Conservation (phyloP, 257 asterid genomes). For the Jasminum sambac region DNA sequence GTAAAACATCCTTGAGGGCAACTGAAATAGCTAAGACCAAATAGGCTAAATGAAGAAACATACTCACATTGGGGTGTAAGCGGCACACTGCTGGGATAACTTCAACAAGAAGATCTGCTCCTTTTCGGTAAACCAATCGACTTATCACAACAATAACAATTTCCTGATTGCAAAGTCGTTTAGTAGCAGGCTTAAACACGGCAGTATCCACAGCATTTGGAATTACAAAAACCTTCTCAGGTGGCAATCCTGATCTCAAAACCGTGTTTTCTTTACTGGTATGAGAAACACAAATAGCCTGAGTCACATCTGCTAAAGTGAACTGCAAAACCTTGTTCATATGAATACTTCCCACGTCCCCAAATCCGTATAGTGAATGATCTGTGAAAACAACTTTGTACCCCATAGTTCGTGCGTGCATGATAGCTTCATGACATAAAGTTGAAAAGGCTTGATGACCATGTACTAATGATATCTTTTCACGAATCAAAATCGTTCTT, state of each 20-base stretch:
- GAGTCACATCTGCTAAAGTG: constrained; percentile 90
- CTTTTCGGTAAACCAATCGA: constrained; percentile 91
- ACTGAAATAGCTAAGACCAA: not conserved
- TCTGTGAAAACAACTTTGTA: constrained; percentile 93
- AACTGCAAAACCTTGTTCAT: constrained; percentile 97
- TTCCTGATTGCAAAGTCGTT: constrained; percentile 57
- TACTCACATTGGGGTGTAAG: constrained; percentile 76
- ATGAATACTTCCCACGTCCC: constrained; percentile 94
- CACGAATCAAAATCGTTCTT: constrained; percentile 81
- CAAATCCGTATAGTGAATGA: constrained; percentile 97
- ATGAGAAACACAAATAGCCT: constrained; percentile 97
- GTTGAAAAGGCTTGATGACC: constrained; percentile 99
- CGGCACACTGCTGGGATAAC: constrained; percentile 89
- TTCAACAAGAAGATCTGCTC: constrained; percentile 94
- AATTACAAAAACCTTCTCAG: constrained; percentile 87
- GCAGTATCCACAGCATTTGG: constrained; percentile 98
- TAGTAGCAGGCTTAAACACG: constrained; percentile 88
- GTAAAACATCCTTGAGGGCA: not conserved
- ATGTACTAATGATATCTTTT: constrained; percentile 81
- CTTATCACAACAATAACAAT: constrained; percentile 87
- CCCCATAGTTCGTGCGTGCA: constrained; percentile 99
- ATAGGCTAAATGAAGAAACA: not conserved
- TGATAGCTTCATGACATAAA: constrained; percentile 87
- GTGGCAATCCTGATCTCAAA: constrained; percentile 90
- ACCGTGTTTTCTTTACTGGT: constrained; percentile 95